Evolutionary conservation across 2,329 filamentous ascomycete genomes (phyloP).

Genomic region (Colletotrichum sublineola): DNA sequence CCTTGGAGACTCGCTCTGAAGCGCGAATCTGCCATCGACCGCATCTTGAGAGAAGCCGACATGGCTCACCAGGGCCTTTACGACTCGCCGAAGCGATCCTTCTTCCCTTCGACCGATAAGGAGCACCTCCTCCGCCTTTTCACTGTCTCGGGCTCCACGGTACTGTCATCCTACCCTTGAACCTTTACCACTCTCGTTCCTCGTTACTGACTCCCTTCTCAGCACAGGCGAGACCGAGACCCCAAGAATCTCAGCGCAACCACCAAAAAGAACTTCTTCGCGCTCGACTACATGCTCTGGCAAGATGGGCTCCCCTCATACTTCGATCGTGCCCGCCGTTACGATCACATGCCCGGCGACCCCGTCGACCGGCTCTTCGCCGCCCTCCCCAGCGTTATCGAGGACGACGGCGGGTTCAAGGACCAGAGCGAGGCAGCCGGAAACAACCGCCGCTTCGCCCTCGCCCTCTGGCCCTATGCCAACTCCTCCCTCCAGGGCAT

Average conservation of each 20-base stretch:
- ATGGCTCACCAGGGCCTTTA: constrained; percentile 11
- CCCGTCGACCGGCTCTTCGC: constrained; percentile 32
- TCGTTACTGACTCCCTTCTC: background rate
- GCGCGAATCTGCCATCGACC: background rate
- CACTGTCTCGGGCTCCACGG: constrained; percentile 6
- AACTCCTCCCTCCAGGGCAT: constrained; percentile 34
- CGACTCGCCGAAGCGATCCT: background rate
- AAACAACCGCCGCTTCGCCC: constrained; percentile 20
- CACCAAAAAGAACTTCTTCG: constrained; percentile 2
- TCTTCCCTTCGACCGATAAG: constrained; percentile 11
- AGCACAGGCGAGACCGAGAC: background rate
- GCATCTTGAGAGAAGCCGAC: background rate
- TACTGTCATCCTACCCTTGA: background rate
- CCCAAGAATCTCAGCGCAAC: background rate
- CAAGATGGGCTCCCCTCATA: constrained; percentile 29
- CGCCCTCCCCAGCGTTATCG: constrained; percentile 12
- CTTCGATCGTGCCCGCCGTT: constrained; percentile 25
- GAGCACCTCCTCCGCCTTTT: constrained; percentile 23
- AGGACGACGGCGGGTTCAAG: constrained; percentile 22
- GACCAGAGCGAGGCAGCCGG: background rate
- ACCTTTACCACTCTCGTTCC: background rate
- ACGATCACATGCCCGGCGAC: constrained; percentile 31
- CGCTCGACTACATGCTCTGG: constrained; percentile 34
- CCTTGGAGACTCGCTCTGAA: background rate
- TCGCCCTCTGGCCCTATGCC: constrained; percentile 39